Conservation (phyloP, 148 eudicot species). For the Rhododendron mucronatum region DNA sequence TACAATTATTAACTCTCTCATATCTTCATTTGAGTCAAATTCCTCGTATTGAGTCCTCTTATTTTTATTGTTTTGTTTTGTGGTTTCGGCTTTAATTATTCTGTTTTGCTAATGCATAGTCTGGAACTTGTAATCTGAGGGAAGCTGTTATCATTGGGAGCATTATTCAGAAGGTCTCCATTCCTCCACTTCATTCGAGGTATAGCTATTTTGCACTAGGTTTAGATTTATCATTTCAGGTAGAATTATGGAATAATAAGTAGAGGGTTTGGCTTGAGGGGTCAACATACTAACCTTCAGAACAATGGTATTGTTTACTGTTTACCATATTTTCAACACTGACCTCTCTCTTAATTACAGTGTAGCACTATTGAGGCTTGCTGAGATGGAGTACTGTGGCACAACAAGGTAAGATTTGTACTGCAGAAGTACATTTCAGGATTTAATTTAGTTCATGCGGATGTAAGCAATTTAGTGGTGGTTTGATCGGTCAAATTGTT, state of each 20-base stretch:
- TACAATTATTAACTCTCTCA: not conserved
- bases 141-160: conserved; percentile 89
- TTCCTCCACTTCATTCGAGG: conserved; percentile 82
- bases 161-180: conserved; percentile 60
- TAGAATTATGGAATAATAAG: not conserved
- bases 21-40: not conserved
- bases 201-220: conserved; percentile 16
- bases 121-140: conserved; percentile 73
- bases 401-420: conserved; percentile 70
- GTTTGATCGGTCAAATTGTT: not conserved
- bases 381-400: conserved; percentile 90
- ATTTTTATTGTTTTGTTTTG: not conserved
- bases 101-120: conserved; percentile 32
- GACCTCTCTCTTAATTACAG: conserved; percentile 37
- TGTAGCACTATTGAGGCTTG: conserved; percentile 76
- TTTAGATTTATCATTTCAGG: not conserved
- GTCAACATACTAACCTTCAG: not conserved
- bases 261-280: not conserved
- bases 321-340: not conserved
- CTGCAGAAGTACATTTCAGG: not conserved
- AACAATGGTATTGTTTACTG: not conserved
- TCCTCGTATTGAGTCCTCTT: not conserved
- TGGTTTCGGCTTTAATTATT: not conserved
- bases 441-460: not conserved
- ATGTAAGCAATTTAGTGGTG: not conserved